Evolutionary conservation across 257 asterid species (phyloP).

Genomic region (Salvia rosmarinus): DNA sequence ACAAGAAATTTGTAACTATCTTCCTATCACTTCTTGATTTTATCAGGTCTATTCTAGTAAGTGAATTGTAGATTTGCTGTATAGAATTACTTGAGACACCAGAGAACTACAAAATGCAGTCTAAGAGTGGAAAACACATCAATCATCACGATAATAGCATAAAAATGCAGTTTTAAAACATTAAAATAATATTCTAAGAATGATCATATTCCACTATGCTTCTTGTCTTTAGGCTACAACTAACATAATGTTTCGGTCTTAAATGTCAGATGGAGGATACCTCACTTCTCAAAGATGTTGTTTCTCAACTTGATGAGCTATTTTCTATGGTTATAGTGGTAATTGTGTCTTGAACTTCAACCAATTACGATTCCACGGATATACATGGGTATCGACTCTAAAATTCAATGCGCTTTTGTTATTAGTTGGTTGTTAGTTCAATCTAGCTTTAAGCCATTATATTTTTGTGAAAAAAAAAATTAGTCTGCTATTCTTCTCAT

Average conservation of each 20-base stretch:
- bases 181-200: too few species aligned
- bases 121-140: background rate
- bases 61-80: background rate
- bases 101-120: background rate
- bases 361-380: slow-evolving; percentile 97
- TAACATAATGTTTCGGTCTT: slow-evolving; percentile 43
- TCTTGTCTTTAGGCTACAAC: slow-evolving; percentile 33
- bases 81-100: background rate
- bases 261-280: slow-evolving; percentile 93
- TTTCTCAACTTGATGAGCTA: slow-evolving; percentile 94
- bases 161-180: too few species aligned
- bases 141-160: background rate
- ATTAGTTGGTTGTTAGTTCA: slow-evolving; percentile 39
- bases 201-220: slow-evolving; percentile 32
- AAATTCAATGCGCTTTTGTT: slow-evolving; percentile 67
- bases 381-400: slow-evolving; percentile 97
- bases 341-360: slow-evolving; percentile 99
- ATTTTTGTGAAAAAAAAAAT: slow-evolving; percentile 15
- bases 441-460: slow-evolving; percentile 39
- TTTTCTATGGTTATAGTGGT: slow-evolving; percentile 99
- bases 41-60: too few species aligned
- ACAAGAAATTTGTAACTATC: background rate
- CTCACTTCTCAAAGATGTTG: slow-evolving; percentile 97
- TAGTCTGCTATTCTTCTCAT: slow-evolving; percentile 17
- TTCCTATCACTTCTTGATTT: background rate